phyloP scores from a whole-genome alignment of 2,329 filamentous ascomycete species.

The Volutella citrinella region DNA sequence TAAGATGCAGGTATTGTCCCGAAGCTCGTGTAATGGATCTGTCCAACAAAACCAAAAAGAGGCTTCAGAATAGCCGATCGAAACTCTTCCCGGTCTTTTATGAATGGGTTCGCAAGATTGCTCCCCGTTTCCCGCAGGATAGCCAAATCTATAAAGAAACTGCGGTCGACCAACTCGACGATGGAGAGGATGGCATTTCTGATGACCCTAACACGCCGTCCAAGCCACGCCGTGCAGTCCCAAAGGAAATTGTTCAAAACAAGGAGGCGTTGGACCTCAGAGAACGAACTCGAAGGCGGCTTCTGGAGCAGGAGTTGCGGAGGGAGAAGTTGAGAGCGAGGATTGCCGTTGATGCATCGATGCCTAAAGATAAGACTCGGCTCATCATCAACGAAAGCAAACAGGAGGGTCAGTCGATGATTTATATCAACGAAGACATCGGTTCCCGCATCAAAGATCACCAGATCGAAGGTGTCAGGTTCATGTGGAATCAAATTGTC shows the following conservation, averaged over 20 bases:
- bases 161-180: conserved; percentile 17
- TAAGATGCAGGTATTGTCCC: conserved; percentile 19
- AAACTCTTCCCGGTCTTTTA: conserved; percentile 22
- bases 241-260: conserved; percentile 36
- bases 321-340: conserved; percentile 43
- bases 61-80: conserved; percentile 6
- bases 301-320: conserved; percentile 53
- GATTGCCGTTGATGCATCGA: conserved; percentile 41
- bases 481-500: conserved; percentile 85
- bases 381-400: conserved; percentile 68
- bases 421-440: conserved; percentile 65
- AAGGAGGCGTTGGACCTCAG: conserved; percentile 48
- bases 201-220: conserved; percentile 10
- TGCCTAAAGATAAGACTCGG: conserved; percentile 42
- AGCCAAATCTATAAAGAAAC: conserved; percentile 30
- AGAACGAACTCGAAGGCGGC: conserved; percentile 51
- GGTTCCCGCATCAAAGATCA: conserved; percentile 69
- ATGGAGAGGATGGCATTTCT: conserved; percentile 13
- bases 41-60: conserved; percentile 15
- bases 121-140: conserved; percentile 28
- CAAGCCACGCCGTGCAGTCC: conserved; percentile 17
- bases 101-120: conserved; percentile 24
- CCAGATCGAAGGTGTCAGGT: conserved; percentile 77
- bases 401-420: conserved; percentile 54
- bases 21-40: conserved; percentile 20